Evolutionary conservation across 2,329 filamentous ascomycete species (phyloP).

Genomic region (Aureobasidium pullulans): DNA sequence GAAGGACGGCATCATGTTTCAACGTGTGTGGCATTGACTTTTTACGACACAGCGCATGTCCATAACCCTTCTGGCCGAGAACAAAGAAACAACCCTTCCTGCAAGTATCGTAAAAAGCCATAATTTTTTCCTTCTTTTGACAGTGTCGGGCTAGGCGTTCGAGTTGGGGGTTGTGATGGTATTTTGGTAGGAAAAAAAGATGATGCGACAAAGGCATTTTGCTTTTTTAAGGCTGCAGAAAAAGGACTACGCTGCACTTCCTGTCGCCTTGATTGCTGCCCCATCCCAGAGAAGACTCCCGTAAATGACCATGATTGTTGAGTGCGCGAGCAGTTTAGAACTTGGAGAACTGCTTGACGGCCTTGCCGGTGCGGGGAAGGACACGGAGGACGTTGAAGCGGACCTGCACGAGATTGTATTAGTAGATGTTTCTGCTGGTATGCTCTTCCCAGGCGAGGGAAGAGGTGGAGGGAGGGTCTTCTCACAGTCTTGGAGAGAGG

Average conservation of each 20-base stretch:
- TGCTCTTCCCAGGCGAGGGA: too few relatives aligned
- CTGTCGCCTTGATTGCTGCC: neutral
- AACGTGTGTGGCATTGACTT: constrained; percentile 12
- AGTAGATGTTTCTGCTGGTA: neutral
- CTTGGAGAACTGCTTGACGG: constrained; percentile 96
- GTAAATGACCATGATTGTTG: constrained; percentile 14
- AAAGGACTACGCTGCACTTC: constrained; percentile 7
- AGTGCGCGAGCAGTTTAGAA: constrained; percentile 58
- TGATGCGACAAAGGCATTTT: constrained; percentile 12
- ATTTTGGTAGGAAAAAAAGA: constrained; percentile 3
- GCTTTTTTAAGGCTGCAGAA: constrained; percentile 11
- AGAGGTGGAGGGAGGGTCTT: constrained; percentile 26
- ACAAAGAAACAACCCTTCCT: neutral
- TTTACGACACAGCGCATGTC: constrained; percentile 5
- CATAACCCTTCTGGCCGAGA: neutral
- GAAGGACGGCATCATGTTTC: constrained; percentile 5
- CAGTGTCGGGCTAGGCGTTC: neutral
- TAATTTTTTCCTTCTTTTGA: neutral
- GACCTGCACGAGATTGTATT: constrained; percentile 49
- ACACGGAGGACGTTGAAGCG: constrained; percentile 99
- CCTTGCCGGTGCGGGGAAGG: constrained; percentile 93
- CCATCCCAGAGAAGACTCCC: constrained; percentile 16
- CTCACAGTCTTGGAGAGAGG: constrained; percentile 97
- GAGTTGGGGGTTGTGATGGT: constrained; percentile 5
- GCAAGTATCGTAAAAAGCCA: constrained; percentile 11